Conservation (phyloP, 2,329 filamentous ascomycete genomes). For the Trichoderma oligosporum region DNA sequence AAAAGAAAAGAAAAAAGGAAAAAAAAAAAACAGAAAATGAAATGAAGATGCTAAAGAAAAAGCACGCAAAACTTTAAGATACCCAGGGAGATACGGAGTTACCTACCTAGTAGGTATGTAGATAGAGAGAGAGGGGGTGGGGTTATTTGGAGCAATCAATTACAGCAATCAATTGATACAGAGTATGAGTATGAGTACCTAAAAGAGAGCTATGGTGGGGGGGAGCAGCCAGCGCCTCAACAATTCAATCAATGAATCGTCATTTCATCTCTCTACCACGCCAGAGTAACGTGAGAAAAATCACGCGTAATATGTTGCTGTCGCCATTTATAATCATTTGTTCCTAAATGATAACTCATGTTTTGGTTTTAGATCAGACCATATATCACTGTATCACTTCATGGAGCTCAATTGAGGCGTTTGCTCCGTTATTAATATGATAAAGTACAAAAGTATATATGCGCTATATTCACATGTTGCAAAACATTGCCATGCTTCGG, state of each 20-base stretch:
- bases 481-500: no score
- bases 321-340: neutral
- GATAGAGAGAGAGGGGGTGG: constrained; percentile 22
- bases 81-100: no score
- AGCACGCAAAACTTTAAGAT: constrained; percentile 20
- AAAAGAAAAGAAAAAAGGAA: constrained; percentile 1
- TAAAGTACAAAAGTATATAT: no score
- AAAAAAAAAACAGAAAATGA: constrained; percentile 3
- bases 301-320: neutral
- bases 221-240: neutral
- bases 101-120: no score
- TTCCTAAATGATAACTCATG: neutral
- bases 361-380: neutral
- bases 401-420: neutral
- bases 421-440: no score
- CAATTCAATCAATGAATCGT: neutral
- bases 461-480: neutral
- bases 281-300: constrained; percentile 18
- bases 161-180: constrained; percentile 13
- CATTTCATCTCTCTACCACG: constrained; percentile 4
- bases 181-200: no score
- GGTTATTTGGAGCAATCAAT: constrained; percentile 13
- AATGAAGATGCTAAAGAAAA: constrained; percentile 16
- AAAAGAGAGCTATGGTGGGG: constrained; percentile 14
- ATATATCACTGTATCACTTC: neutral